phyloP scores from a whole-genome alignment of 768 basidiomycete species.

The Mycena capillaripes region DNA sequence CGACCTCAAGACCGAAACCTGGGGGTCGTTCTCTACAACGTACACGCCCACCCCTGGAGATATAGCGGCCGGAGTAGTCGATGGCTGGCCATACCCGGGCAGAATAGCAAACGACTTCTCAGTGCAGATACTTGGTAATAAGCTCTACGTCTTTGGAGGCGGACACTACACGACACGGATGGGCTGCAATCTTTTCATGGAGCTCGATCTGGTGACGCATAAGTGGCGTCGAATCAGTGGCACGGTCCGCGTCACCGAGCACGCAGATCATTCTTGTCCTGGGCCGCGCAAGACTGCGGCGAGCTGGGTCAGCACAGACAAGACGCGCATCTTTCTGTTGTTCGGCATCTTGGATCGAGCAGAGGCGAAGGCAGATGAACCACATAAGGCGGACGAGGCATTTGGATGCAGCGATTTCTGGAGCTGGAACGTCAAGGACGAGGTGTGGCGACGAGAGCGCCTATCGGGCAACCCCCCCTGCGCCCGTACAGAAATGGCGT shows the following conservation, averaged over 20 bases:
- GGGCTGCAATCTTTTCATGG: constrained; percentile 55
- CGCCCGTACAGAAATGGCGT: constrained; percentile 47
- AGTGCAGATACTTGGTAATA: constrained; percentile 44
- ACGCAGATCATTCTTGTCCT: constrained; percentile 42
- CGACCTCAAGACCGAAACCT: constrained; percentile 51
- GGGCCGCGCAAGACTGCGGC: constrained; percentile 51
- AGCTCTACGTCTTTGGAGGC: constrained; percentile 57
- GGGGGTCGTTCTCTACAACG: constrained; percentile 47
- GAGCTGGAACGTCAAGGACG: constrained; percentile 47
- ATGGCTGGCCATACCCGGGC: constrained; percentile 43
- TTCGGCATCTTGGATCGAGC: constrained; percentile 53
- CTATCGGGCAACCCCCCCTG: constrained; percentile 48
- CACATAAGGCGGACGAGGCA: constrained; percentile 36
- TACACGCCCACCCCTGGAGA: constrained; percentile 29
- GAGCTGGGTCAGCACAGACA: constrained; percentile 50
- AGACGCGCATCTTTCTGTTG: constrained; percentile 49
- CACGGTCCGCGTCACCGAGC: constrained; percentile 30
- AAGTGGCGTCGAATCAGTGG: constrained; percentile 47
- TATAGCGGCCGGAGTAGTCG: constrained; percentile 12
- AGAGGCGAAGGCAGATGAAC: constrained; percentile 42
- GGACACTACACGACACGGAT: constrained; percentile 42
- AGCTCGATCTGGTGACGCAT: constrained; percentile 37
- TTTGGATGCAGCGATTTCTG: constrained; percentile 46
- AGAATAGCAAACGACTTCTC: constrained; percentile 28
- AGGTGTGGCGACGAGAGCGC: constrained; percentile 48